Evolutionary conservation across 2,329 filamentous ascomycete species (phyloP), one percentile per base, ranked within the genome.

Genomic region (Ceratocystis alfenasii): DNA sequence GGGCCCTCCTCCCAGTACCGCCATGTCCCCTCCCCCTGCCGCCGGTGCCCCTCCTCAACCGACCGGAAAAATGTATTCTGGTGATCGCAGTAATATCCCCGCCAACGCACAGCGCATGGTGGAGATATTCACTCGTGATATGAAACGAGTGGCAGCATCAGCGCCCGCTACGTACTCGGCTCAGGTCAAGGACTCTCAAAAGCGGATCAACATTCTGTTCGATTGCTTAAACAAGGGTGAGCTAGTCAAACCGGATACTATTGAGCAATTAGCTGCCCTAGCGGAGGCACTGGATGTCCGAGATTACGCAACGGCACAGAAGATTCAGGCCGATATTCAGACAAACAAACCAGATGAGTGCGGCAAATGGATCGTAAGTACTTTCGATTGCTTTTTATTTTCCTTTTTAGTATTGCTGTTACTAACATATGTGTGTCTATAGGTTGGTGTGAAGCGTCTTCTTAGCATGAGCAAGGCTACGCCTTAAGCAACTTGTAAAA

Each of bases 151-250:
- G 65, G 92, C 92, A 68, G 78, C 86, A 41, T 88, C 90, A 70
- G 94, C 94, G 0, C 94, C 94, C 20, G 80, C 87, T n/a, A 86
- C 87, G 17, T 96, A 94, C 77, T 87, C 89, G 69, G 82, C 86
- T 15, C 92, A 97, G 74, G 91, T 99, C 22, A 89, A 90, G 71
- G 94, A 97, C 74, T 94, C 92, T 1, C 90, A 96, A 74, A 96
- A 96, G 77, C 86, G 94, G 33, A 81, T 99, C 67, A 89, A 89
- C 71, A 86, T 96, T 62, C 79, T 99, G n/a, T 97, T 96, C 74
- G 93, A 99, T 73, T 91, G 96, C 75, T 80, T 99, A 60, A 99
- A 97, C 81, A 97, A 97, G 70, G 88, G 92, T 72, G 92, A 97
- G 72, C 79, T 96, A 50, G 80, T 97, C 65, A 89, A 88, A 77